Conservation (phyloP, 257 asterid species). For the Avicennia marina region DNA sequence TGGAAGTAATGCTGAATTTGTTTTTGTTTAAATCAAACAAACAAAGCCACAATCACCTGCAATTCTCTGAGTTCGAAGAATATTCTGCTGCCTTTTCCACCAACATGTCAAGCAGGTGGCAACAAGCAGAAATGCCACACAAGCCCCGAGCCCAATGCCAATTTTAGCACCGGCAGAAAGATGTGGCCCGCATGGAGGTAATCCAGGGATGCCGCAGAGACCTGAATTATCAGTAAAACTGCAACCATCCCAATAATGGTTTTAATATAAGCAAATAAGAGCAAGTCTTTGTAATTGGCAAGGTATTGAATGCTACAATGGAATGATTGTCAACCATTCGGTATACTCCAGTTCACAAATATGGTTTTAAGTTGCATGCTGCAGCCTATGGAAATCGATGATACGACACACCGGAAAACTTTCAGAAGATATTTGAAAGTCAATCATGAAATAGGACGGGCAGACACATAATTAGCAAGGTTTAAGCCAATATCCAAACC, state of each 20-base stretch:
- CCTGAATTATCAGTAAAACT: conserved; percentile 96
- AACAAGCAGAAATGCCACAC: conserved; percentile 46
- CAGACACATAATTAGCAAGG: no score
- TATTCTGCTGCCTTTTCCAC: conserved; percentile 95
- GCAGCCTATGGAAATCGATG: no score
- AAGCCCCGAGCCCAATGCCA: conserved; percentile 62
- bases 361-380: no score
- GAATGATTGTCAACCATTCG: no score
- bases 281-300: no score
- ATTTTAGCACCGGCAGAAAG: conserved; percentile 72
- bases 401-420: no score
- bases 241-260: conserved; percentile 27
- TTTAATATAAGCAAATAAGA: conserved; percentile 11
- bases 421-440: no score
- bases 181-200: conserved; percentile 73
- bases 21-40: neutral
- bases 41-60: conserved; percentile 48
- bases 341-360: no score
- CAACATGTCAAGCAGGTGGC: conserved; percentile 72
- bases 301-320: no score
- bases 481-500: no score
- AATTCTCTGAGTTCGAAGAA: conserved; percentile 83
- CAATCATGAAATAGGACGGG: no score
- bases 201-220: conserved; percentile 93
- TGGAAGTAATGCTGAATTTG: no score